A percentile compares a stretch with the other conserved stretches of the same genome.
Conservation (phyloP, 805 yeast species). For the Schwanniomyces polymorphus region DNA sequence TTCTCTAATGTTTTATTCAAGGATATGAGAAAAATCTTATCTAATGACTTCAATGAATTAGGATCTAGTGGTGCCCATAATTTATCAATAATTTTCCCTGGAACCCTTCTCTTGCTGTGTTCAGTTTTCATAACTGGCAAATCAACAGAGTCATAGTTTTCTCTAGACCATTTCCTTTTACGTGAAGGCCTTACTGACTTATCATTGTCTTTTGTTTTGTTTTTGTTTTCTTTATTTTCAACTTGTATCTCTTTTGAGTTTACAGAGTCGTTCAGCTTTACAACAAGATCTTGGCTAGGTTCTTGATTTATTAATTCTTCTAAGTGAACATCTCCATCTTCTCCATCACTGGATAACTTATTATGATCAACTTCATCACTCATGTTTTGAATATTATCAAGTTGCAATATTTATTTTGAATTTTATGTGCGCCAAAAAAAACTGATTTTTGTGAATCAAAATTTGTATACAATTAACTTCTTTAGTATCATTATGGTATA, state of each 20-base stretch:
- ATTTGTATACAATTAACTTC: too few species aligned
- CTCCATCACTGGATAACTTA: too few species aligned
- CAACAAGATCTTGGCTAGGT: background rate
- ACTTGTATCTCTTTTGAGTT: background rate
- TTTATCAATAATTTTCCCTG: conserved; percentile 25
- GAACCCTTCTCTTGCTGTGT: conserved; percentile 13
- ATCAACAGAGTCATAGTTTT: conserved; percentile 7
- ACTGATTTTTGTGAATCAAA: too few species aligned
- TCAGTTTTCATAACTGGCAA: conserved; percentile 9
- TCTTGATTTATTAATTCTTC: too few species aligned
- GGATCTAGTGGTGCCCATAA: conserved; percentile 30
- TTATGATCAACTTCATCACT: too few species aligned
- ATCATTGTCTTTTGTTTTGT: background rate
- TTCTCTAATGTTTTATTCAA: conserved; percentile 24
- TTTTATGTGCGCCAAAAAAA: too few species aligned
- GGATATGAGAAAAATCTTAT: conserved; percentile 25
- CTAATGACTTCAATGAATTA: conserved; percentile 13
- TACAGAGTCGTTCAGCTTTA: background rate
- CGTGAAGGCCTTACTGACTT: background rate
- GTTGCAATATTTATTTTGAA: too few species aligned
- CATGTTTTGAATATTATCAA: too few species aligned
- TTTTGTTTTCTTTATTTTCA: background rate
- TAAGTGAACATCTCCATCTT: too few species aligned
- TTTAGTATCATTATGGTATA: too few species aligned
- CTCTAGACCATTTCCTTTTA: background rate